Percentiles rank a stretch among this genome's conserved stretches.
Evolutionary conservation across 805 yeast genomes (phyloP).

Genomic region (Candida palmyrensis): DNA sequence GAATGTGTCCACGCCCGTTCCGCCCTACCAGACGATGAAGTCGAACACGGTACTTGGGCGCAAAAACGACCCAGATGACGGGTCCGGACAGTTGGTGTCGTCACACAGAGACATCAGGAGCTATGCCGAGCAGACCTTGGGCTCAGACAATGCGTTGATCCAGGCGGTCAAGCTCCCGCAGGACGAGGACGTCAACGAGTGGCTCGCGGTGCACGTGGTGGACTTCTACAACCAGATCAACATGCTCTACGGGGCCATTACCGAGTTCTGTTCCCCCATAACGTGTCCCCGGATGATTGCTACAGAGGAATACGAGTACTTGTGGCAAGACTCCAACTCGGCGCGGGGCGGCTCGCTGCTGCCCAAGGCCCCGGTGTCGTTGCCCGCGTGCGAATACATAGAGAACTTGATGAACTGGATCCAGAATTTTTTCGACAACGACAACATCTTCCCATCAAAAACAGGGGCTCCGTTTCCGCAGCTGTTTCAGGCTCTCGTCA

Average conservation of each 20-base stretch:
- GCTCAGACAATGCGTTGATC: conserved; percentile 83
- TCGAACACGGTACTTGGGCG: too few relatives aligned
- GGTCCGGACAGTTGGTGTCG: conserved; percentile 34
- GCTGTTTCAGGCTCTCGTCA: conserved; percentile 71
- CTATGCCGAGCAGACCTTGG: conserved; percentile 93
- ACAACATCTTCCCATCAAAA: conserved; percentile 82
- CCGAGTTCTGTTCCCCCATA: conserved; percentile 93
- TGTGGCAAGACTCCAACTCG: conserved; percentile 79
- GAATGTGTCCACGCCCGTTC: conserved; percentile 15
- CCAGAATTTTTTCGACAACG: conserved; percentile 88
- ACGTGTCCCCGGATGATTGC: conserved; percentile 98
- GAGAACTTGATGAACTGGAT: conserved; percentile 94
- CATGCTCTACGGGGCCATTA: conserved; percentile 93
- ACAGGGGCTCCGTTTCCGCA: conserved; percentile 89
- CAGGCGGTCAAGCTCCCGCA: conserved; percentile 92
- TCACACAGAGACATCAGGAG: conserved; percentile 71
- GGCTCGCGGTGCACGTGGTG: conserved; percentile 97
- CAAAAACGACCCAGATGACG: too few relatives aligned
- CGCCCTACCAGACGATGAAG: too few relatives aligned
- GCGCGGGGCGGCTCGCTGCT: conserved; percentile 18
- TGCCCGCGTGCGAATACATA: conserved; percentile 93
- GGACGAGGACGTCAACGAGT: conserved; percentile 87
- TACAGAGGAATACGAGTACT: conserved; percentile 91
- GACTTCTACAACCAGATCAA: conserved; percentile 95
- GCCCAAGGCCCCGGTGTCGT: conserved; percentile 69